Base-by-base conservation (phyloP, 2,329 filamentous ascomycete genomes). In the Colletotrichum sublineola region DNA sequence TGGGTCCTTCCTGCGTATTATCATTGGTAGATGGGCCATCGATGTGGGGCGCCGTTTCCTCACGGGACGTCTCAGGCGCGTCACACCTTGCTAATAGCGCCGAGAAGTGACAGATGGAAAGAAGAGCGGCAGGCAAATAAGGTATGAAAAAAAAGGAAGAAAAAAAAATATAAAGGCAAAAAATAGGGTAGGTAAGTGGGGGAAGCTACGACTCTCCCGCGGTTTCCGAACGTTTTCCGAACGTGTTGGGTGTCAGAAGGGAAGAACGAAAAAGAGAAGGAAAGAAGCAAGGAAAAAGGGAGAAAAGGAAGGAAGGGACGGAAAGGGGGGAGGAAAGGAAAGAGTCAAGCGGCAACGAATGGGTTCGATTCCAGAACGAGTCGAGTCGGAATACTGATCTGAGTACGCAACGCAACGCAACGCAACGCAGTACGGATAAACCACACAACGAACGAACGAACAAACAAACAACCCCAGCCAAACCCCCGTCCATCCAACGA, bases 41-140 rank as follows among this genome's bases (percentile, higher is more conserved):
- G 9, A 11, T 1, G 53, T 68, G 69, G 69, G 24, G 40, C 52
- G n/a, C 20, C 8, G 60, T 68, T 68, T 33, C 65, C 65, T 71
- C 69, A 58, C 60, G 50, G 69, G 33, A 29, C 65, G 69, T 72
- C 69, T 68, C 69, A 72, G 69, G 69, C 65, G 65, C 69, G 69
- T 72, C 69, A 72, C 69, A 72, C 65, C 38, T 62, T 11, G 12
- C 52, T 36, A 53, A 18, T 58, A 63, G 53, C 36, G 57, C 53
- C 52, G 55, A 60, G 63, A 29, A 44, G 44, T 31, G 57, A 31
- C 31, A 64, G 62, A 52, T 4, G 12, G 52, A 9, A 33, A 46
- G 61, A 64, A 65, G 48, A 69, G 44, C 46, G 46, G 46, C 8
- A 48, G 46, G 46, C 9, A 48, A 48, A 24, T 24, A 24, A 24